phyloP scores from a whole-genome alignment of 177 flowering plant species.

The Telopea speciosissima region DNA sequence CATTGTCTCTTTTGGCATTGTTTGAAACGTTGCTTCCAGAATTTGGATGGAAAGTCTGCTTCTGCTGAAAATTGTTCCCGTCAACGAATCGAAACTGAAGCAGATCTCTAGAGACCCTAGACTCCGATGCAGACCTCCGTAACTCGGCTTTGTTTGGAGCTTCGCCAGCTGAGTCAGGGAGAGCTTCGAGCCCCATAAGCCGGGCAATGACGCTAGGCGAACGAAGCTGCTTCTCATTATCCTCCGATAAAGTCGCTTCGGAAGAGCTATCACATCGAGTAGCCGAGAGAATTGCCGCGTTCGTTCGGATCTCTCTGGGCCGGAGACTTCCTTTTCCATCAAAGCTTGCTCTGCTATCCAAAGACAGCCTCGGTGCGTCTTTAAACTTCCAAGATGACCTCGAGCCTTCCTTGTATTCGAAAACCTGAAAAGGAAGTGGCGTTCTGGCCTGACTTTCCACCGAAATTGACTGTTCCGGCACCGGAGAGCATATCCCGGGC shows the following conservation, averaged over 20 bases:
- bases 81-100: conserved; percentile 34
- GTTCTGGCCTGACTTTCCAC: conserved; percentile 17
- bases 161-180: conserved; percentile 33
- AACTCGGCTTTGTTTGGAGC: conserved; percentile 45
- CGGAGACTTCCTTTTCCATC: conserved; percentile 64
- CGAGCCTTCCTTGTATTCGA: conserved; percentile 53
- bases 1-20: conserved; percentile 18
- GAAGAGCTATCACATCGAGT: conserved; percentile 13
- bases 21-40: conserved; percentile 5
- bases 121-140: conserved; percentile 87
- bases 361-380: conserved; percentile 81
- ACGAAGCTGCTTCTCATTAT: conserved; percentile 41
- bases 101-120: conserved; percentile 67
- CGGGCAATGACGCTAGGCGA: conserved; percentile 83
- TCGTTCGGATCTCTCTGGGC: conserved; percentile 58
- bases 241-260: conserved; percentile 14
- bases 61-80: conserved; percentile 25
- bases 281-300: conserved; percentile 22
- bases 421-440: conserved; percentile 33
- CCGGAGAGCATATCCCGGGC: conserved; percentile 23
- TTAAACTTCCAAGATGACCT: conserved; percentile 71
- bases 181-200: conserved; percentile 82
- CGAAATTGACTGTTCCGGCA: conserved; percentile 16
- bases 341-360: conserved; percentile 77
- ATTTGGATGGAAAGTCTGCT: conserved; percentile 15